Evolutionary conservation across 768 basidiomycete species (phyloP).

Genomic region (Leccinum incarnatum): DNA sequence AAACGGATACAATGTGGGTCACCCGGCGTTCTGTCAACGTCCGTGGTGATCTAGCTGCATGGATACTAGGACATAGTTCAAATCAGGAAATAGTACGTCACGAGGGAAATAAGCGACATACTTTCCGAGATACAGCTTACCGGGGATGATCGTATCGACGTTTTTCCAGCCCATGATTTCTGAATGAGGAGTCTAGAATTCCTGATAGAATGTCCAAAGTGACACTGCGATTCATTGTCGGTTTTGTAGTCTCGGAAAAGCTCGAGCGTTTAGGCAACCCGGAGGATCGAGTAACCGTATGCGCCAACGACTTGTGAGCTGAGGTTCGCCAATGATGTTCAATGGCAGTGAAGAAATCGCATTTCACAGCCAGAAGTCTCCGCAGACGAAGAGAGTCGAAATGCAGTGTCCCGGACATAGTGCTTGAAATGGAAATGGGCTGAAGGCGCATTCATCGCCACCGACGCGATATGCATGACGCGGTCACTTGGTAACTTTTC

Average conservation of each 20-base stretch:
- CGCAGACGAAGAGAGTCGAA: constrained; percentile 25
- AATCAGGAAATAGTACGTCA: constrained; percentile 44
- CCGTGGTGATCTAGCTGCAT: constrained; percentile 68
- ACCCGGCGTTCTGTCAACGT: constrained; percentile 71
- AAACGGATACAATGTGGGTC: constrained; percentile 79
- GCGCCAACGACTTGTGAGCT: constrained; percentile 21
- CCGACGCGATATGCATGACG: constrained; percentile 21
- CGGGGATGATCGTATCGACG: constrained; percentile 63
- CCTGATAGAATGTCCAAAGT: constrained; percentile 25
- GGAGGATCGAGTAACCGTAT: constrained; percentile 33
- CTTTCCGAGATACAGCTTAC: constrained; percentile 73
- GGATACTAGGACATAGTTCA: constrained; percentile 47
- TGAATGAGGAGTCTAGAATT: constrained; percentile 26
- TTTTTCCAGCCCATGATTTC: constrained; percentile 54
- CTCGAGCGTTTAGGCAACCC: constrained; percentile 26
- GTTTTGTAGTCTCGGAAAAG: constrained; percentile 33
- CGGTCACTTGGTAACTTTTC: constrained; percentile 7
- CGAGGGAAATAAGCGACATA: constrained; percentile 38
- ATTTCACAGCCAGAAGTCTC: constrained; percentile 32
- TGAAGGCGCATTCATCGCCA: constrained; percentile 32
- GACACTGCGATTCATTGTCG: constrained; percentile 25
- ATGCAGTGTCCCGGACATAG: constrained; percentile 31
- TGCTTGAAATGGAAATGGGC: constrained; percentile 25
- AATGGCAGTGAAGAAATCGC: constrained; percentile 32
- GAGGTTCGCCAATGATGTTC: constrained; percentile 16